Evolutionary conservation across 164 flowering plant species (phyloP), one percentile per base, ranked within the genome.

Genomic region (Vitis cinerea): DNA sequence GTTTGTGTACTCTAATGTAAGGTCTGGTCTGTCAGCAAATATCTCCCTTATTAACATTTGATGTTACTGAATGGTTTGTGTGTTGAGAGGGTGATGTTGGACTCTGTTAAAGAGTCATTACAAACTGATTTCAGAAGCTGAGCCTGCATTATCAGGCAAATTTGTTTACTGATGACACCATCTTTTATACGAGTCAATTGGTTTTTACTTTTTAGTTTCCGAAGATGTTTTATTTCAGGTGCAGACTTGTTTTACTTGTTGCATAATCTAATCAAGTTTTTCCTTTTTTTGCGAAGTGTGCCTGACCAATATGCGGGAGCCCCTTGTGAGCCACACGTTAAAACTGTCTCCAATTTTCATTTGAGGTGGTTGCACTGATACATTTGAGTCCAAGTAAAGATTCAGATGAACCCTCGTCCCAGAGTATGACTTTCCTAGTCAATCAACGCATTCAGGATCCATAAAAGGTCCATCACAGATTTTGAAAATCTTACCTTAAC

Each of bases 21-120:
- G 68, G 11, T 64, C 59, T 50, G 68, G 11, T 64, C 59, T 50
- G 30, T 56, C 49, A n/a, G 51, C 15, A 27, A 54, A 60, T 44
- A 27, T 48, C 54, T 47, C 16, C 8, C 37, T 15, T 8, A 14
- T 27, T 62, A 10, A 61, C 47, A 60, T 44, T 23, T 53, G 53
- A 27, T 30, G 61, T 55, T 30, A 60, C 17, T 31, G 4, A 14
- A 53, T 51, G 29, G 60, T 37, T 53, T 61, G 19, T 66, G 10
- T 48, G 64, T 14, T 19, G 8, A 17, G 7, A 63, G 55, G 23
- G 16, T 70, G 2, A 15, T 44, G 47, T 50, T 14, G 30, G n/a
- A 3, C 6, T 3, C 23, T 23, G 10, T 57, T 47, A 1, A 31
- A 64, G 66, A 8, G 54, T 3, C 29, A 19, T 49, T 49, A 62